Evolutionary conservation across 495 filamentous ascomycete genomes (phyloP).

Genomic region (Xylaria grammica): DNA sequence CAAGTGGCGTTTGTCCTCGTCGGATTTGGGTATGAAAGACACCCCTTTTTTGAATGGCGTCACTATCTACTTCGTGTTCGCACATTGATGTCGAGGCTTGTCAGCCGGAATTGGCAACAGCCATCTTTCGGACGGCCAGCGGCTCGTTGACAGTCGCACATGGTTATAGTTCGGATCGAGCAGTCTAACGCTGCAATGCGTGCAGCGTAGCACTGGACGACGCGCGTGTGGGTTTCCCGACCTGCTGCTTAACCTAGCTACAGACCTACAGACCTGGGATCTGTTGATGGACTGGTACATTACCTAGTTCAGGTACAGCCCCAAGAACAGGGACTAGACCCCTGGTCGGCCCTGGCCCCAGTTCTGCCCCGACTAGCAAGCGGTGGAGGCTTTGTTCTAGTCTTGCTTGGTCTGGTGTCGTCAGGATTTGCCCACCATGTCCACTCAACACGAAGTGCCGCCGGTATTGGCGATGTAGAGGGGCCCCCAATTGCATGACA

Average conservation of each 20-base stretch:
- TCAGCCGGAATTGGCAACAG: not conserved
- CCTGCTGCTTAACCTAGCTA: too few species aligned
- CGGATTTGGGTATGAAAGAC: not conserved
- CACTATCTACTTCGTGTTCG: slow-evolving; percentile 20
- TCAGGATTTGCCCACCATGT: slow-evolving; percentile 4
- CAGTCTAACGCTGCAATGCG: slow-evolving; percentile 1
- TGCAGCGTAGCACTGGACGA: slow-evolving; percentile 13
- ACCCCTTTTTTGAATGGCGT: slow-evolving; percentile 21
- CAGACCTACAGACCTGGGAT: too few species aligned
- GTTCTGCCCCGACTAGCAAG: slow-evolving; percentile 1
- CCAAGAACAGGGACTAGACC: slow-evolving; percentile 9
- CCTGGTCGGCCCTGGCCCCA: not conserved
- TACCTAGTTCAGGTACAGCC: slow-evolving; percentile 20
- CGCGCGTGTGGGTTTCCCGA: slow-evolving; percentile 6
- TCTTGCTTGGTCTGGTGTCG: not conserved
- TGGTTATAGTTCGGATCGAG: slow-evolving; percentile 12
- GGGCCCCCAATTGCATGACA: slow-evolving; percentile 23
- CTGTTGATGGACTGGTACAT: slow-evolving; percentile 11
- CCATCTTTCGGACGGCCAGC: not conserved
- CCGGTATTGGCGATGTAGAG: slow-evolving; percentile 8
- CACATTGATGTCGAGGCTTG: slow-evolving; percentile 1
- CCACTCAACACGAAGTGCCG: slow-evolving; percentile 21
- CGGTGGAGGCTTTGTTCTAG: slow-evolving; percentile 8
- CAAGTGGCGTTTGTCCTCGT: slow-evolving; percentile 11
- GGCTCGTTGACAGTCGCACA: not conserved